Percentiles rank a stretch among this genome's conserved stretches.
Evolutionary conservation across 2,329 filamentous ascomycete genomes (phyloP).

Genomic region (Pochonia chlamydosporia): DNA sequence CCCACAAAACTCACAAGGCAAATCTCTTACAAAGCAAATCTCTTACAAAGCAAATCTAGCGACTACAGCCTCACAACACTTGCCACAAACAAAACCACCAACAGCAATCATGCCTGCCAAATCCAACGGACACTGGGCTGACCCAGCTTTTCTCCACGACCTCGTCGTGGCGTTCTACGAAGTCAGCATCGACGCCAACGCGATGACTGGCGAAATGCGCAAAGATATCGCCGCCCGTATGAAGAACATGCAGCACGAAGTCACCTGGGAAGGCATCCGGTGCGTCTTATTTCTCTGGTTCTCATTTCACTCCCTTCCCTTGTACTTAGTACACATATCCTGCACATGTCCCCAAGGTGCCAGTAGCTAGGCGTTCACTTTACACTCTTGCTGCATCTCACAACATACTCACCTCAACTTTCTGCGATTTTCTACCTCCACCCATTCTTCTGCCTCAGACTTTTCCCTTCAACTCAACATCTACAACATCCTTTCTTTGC

Average conservation of each 20-base stretch:
- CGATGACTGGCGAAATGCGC: conserved; percentile 22
- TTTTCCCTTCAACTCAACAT: no score
- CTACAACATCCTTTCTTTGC: no score
- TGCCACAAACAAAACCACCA: neutral
- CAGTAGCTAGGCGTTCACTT: no score
- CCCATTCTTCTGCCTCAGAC: conserved; percentile 1
- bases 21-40: no score
- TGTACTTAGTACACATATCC: no score
- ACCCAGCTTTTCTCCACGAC: conserved; percentile 26
- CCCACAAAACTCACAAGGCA: no score
- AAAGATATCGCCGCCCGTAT: conserved; percentile 27
- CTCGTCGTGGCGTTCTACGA: conserved; percentile 27
- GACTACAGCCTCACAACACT: neutral
- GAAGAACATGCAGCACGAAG: conserved; percentile 22
- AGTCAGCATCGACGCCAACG: conserved; percentile 18
- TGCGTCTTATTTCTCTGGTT: conserved; percentile 19
- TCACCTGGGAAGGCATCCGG: conserved; percentile 42
- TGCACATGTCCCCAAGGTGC: no score
- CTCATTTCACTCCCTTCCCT: neutral
- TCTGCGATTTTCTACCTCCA: neutral
- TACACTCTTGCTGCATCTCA: neutral
- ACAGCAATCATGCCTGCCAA: conserved; percentile 16
- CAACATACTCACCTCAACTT: no score
- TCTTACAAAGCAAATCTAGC: no score
- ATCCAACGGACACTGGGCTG: conserved; percentile 23